Conservation (phyloP, 768 basidiomycete species). For the Xanthoconium purpureum region DNA sequence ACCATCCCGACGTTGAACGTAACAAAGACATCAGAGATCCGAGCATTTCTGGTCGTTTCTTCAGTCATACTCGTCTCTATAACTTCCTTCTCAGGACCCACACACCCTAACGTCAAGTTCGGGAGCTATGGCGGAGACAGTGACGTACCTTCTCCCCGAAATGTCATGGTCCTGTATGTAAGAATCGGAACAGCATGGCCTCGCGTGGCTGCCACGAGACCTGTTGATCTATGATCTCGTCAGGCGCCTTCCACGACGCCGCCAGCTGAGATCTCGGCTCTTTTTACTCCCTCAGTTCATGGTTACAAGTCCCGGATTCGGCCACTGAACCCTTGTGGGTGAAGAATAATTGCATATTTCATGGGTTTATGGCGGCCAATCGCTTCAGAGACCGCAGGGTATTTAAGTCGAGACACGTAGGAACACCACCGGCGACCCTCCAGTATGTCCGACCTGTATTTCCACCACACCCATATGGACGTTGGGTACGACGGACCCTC, state of each 20-base stretch:
- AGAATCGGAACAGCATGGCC: slow-evolving; percentile 12
- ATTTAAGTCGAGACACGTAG: slow-evolving; percentile 9
- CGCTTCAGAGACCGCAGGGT: neutral
- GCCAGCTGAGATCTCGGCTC: neutral
- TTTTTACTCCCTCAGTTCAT: neutral
- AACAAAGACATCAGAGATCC: neutral
- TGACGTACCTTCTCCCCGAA: neutral
- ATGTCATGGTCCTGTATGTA: neutral
- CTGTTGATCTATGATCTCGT: neutral
- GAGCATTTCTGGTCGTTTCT: neutral
- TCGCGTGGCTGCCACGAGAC: slow-evolving; percentile 21
- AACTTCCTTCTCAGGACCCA: neutral
- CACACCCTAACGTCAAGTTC: slow-evolving; percentile 1
- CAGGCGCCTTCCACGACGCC: neutral
- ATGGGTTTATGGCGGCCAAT: slow-evolving; percentile 12
- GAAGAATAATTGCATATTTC: neutral
- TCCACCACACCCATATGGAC: neutral
- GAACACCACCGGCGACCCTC: neutral
- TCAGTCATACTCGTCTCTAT: neutral
- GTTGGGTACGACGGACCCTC: neutral
- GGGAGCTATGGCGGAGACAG: neutral
- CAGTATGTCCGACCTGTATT: slow-evolving; percentile 7
- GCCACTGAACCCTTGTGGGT: slow-evolving; percentile 1
- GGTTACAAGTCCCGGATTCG: slow-evolving; percentile 5
- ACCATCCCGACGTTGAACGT: neutral